A percentile compares a stretch with the other conserved stretches of the same genome.
These are phyloP conservation scores for Fusarium buharicum DNA, from an alignment of 2,329 filamentous ascomycete genomes.

Conservation along the genomic window DNA sequence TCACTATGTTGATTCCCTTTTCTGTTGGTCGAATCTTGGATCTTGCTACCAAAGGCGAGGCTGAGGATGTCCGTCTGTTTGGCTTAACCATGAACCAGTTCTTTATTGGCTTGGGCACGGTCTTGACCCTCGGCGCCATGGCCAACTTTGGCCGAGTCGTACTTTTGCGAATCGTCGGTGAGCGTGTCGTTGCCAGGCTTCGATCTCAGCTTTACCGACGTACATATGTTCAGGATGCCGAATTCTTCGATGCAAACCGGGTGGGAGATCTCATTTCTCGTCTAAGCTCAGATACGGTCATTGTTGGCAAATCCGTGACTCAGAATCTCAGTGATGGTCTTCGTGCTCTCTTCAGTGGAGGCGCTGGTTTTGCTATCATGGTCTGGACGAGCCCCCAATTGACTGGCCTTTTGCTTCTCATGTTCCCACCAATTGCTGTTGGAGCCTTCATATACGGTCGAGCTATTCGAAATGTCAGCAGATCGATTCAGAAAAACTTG, in stretches of 20 bases:
- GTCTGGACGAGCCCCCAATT: constrained; percentile 93
- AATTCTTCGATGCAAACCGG: constrained; percentile 98
- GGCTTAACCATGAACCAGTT: constrained; percentile 88
- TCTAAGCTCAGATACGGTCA: constrained; percentile 94
- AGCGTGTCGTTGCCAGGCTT: constrained; percentile 90
- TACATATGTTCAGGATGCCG: constrained; percentile 96
- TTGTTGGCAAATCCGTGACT: constrained; percentile 98
- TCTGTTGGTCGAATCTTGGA: constrained; percentile 97
- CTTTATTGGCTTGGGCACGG: constrained; percentile 79
- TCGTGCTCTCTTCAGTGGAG: constrained; percentile 87
- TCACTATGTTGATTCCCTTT: constrained; percentile 97
- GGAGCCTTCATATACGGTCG: constrained; percentile 93
- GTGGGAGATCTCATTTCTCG: constrained; percentile 96
- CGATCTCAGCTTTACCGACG: constrained; percentile 89
- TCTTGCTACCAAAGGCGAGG: constrained; percentile 79
- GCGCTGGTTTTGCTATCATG: constrained; percentile 92
- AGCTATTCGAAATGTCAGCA: constrained; percentile 86
- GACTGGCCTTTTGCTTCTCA: constrained; percentile 84
- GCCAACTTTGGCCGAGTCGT: constrained; percentile 96
- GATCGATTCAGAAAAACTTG: constrained; percentile 92
- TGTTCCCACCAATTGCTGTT: constrained; percentile 91
- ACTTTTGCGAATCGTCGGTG: constrained; percentile 91
- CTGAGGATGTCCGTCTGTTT: constrained; percentile 77
- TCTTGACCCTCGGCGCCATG: constrained; percentile 84
- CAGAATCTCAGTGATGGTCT: constrained; percentile 98